These are phyloP conservation scores for Cunninghamia lanceolata DNA, from an alignment of 75 land plant species.

Conservation along the genomic window DNA sequence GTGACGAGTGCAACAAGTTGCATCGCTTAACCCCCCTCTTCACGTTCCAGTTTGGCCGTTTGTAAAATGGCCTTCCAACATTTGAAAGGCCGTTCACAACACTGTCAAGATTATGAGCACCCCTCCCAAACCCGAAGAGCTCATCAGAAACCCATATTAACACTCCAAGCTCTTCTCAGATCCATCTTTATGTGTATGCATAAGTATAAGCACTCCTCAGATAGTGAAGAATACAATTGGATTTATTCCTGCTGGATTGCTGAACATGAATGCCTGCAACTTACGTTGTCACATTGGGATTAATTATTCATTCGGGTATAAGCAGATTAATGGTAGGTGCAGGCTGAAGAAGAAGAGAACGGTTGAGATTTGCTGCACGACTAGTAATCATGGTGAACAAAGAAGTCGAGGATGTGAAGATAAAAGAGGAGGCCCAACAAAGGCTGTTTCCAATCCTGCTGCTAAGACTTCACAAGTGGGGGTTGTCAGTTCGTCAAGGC, in stretches of 20 bases:
- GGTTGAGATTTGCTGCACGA: not conserved
- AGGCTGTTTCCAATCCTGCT: slow-evolving; percentile 15
- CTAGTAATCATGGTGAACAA: not conserved
- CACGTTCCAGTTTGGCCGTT: not conserved
- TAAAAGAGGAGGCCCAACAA: slow-evolving; percentile 5
- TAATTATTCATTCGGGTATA: not conserved
- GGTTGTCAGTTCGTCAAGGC: slow-evolving; percentile 28
- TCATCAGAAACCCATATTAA: not conserved
- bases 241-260: not conserved
- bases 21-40: not conserved
- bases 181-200: not conserved
- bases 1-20: too few relatives aligned
- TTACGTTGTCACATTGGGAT: not conserved
- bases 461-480: slow-evolving; percentile 5
- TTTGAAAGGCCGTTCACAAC: not conserved
- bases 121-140: not conserved
- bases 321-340: not conserved
- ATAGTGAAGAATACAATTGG: not conserved
- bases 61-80: not conserved
- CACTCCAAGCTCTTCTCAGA: not conserved
- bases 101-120: not conserved
- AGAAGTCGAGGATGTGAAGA: not conserved
- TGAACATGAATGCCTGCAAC: not conserved
- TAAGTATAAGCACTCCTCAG: not conserved
- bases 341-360: not conserved